Evolutionary conservation across 2,329 filamentous ascomycete genomes (phyloP).

Genomic region (Calycina herbarum): DNA sequence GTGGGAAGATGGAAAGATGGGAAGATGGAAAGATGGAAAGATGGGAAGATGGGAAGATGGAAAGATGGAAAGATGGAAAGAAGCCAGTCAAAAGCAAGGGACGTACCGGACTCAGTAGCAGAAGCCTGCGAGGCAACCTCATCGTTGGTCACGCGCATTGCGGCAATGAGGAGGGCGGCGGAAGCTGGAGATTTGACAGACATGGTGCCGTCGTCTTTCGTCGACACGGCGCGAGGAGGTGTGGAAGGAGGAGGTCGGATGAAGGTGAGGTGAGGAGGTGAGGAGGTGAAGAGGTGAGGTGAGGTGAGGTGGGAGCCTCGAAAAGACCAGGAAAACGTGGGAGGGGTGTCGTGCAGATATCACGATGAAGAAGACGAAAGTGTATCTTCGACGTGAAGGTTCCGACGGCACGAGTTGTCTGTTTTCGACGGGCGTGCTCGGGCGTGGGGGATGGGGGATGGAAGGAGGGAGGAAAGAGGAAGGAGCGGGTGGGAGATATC

Average conservation of each 20-base stretch:
- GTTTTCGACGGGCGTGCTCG: background rate
- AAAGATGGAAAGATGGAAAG: background rate
- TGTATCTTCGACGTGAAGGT: conserved; percentile 3
- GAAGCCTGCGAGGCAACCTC: background rate
- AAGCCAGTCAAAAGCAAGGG: background rate
- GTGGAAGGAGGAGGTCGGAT: background rate
- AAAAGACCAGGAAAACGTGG: conserved; percentile 6
- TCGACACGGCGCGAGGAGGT: background rate
- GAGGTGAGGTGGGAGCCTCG: background rate
- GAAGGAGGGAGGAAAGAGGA: conserved; percentile 5
- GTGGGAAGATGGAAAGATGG: background rate
- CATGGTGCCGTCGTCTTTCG: background rate
- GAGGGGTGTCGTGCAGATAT: conserved; percentile 2
- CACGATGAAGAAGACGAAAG: background rate
- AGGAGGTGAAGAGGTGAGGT: background rate
- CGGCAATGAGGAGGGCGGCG: background rate
- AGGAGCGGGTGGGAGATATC: background rate
- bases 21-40: background rate
- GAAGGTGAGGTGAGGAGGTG: background rate
- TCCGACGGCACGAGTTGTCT: conserved; percentile 5
- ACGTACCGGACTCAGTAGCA: background rate
- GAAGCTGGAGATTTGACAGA: background rate
- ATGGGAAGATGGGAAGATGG: no score
- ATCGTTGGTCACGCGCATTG: background rate
- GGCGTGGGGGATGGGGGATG: conserved; percentile 3